A percentile compares a stretch with the other conserved stretches of the same genome.
Conservation (phyloP, 192 early-diverging fungal genomes). For the Umbelopsis ramanniana region DNA sequence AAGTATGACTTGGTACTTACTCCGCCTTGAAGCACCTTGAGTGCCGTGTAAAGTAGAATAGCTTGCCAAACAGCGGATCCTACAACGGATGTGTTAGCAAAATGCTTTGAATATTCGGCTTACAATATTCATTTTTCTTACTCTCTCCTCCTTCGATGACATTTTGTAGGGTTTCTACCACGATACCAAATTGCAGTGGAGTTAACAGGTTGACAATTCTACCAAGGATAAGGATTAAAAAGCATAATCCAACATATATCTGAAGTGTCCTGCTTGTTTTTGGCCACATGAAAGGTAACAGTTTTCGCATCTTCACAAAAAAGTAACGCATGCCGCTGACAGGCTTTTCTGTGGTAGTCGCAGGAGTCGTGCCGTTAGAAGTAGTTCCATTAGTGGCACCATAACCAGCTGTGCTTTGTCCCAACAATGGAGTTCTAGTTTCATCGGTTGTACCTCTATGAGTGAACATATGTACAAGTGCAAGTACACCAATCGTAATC, state of each 20-base stretch:
- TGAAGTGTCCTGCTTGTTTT: conserved; percentile 61
- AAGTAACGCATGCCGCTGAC: conserved; percentile 49
- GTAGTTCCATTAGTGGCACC: conserved; percentile 21
- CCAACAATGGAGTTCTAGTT: conserved; percentile 33
- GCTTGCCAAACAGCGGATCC: conserved; percentile 37
- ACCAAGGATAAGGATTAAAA: conserved; percentile 65
- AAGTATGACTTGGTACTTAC: conserved; percentile 31
- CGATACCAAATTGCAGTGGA: conserved; percentile 79
- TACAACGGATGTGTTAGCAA: conserved; percentile 41
- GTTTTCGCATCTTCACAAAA: conserved; percentile 57
- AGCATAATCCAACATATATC: conserved; percentile 69
- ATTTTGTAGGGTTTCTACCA: conserved; percentile 62
- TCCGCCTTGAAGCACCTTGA: conserved; percentile 79
- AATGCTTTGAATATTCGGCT: not conserved
- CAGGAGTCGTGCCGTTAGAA: conserved; percentile 28
- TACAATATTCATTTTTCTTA: not conserved
- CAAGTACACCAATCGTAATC: conserved; percentile 35
- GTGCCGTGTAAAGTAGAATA: conserved; percentile 64
- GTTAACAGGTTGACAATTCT: conserved; percentile 84
- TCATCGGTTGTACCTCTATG: conserved; percentile 28
- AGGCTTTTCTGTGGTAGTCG: conserved; percentile 30
- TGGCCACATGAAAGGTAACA: conserved; percentile 90
- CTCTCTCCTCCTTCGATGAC: conserved; percentile 15
- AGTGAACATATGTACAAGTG: conserved; percentile 37
- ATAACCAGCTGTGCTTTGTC: conserved; percentile 26